These are phyloP conservation scores for Gymnopus androsaceus DNA, from an alignment of 1,284 basidiomycete species.

Conservation along the genomic window DNA sequence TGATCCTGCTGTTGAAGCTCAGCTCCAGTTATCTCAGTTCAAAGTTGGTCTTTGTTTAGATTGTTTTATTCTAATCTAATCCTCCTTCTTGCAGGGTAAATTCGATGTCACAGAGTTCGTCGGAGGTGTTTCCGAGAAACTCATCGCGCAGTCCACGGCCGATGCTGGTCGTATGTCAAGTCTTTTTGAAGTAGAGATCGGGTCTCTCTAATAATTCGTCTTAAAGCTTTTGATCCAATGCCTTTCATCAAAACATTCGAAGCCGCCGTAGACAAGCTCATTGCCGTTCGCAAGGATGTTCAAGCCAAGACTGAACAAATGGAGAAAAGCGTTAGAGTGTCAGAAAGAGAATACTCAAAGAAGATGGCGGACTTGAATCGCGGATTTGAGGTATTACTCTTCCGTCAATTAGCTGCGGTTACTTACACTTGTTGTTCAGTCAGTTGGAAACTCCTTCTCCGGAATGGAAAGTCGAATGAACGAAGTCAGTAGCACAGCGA, in stretches of 20 bases:
- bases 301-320: constrained; percentile 87
- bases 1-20: constrained; percentile 34
- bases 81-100: constrained; percentile 59
- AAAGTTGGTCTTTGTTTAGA: constrained; percentile 43
- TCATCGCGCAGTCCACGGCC: constrained; percentile 82
- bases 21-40: constrained; percentile 68
- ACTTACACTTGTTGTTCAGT: constrained; percentile 43
- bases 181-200: neutral
- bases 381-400: constrained; percentile 77
- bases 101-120: constrained; percentile 94
- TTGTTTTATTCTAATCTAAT: constrained; percentile 1
- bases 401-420: constrained; percentile 8
- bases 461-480: constrained; percentile 89
- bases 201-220: constrained; percentile 2
- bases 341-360: constrained; percentile 92
- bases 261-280: constrained; percentile 83
- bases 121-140: constrained; percentile 79
- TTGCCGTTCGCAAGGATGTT: constrained; percentile 84
- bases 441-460: constrained; percentile 80
- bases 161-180: constrained; percentile 76
- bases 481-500: constrained; percentile 92
- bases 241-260: constrained; percentile 95
- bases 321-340: constrained; percentile 87
- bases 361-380: constrained; percentile 90
- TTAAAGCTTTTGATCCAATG: constrained; percentile 86